Evolutionary conservation across 2,329 filamentous ascomycete species (phyloP).

Genomic region (Lachnellula occidentalis): DNA sequence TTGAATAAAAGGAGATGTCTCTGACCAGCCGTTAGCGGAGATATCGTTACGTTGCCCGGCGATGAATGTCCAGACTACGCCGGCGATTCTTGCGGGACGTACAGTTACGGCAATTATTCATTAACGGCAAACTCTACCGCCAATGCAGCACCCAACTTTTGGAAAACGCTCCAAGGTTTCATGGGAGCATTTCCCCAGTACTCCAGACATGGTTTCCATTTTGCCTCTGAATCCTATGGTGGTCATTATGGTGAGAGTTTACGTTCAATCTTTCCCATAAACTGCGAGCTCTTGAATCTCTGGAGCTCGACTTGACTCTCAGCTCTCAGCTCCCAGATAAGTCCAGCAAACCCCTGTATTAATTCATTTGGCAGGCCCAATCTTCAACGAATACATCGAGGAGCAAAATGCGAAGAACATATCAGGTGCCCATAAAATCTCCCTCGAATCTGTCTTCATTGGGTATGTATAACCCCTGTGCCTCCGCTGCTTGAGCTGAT

Average conservation of each 20-base stretch:
- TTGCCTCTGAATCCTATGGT: slow-evolving; percentile 52
- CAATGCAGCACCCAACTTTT: slow-evolving; percentile 52
- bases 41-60: slow-evolving; percentile 40
- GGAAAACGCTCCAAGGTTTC: slow-evolving; percentile 56
- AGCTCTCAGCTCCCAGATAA: neutral
- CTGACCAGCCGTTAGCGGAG: slow-evolving; percentile 7
- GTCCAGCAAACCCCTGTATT: too few species aligned
- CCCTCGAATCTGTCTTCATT: slow-evolving; percentile 45
- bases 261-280: neutral
- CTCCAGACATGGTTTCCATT: slow-evolving; percentile 45
- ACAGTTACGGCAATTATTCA: slow-evolving; percentile 44
- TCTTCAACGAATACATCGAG: slow-evolving; percentile 54
- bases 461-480: slow-evolving; percentile 28
- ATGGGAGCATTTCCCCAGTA: slow-evolving; percentile 55
- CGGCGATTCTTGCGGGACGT: slow-evolving; percentile 46
- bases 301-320: too few species aligned
- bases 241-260: slow-evolving; percentile 36
- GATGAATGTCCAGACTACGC: slow-evolving; percentile 47
- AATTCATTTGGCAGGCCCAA: slow-evolving; percentile 33
- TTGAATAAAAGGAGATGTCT: neutral
- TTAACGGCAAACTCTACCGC: slow-evolving; percentile 48
- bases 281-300: too few species aligned
- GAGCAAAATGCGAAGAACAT: slow-evolving; percentile 55
- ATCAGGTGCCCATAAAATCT: slow-evolving; percentile 40
- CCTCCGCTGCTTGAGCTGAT: slow-evolving; percentile 1